A percentile compares a stretch with the other conserved stretches of the same genome.
Evolutionary conservation across 208 protist genomes (phyloP).

Genomic region (Zelonia costaricensis): DNA sequence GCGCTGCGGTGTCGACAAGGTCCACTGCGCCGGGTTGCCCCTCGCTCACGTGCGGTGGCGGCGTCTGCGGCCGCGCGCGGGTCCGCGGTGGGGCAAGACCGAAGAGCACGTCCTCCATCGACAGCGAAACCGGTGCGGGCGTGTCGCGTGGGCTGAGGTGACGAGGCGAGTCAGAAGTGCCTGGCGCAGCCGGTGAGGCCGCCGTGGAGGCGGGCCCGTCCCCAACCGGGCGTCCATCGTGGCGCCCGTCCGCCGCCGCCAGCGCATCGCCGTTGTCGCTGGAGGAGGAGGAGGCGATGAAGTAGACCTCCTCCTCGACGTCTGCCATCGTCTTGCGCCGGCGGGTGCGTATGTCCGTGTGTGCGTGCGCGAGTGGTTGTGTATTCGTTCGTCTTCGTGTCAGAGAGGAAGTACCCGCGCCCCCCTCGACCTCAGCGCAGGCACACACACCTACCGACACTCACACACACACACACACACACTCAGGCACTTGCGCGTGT

Average conservation of each 20-base stretch:
- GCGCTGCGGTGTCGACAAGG: background rate
- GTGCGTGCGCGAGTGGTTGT: no score
- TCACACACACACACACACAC: no score
- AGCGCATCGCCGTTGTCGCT: background rate
- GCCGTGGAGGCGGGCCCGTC: no score
- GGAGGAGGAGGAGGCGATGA: slow-evolving; percentile 11
- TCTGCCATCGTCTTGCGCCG: no score
- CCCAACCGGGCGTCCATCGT: background rate
- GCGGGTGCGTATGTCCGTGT: background rate
- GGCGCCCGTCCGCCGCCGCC: background rate
- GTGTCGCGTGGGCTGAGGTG: background rate
- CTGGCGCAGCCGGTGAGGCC: no score
- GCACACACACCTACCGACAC: no score
- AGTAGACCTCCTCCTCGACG: background rate
- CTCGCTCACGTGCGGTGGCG: background rate
- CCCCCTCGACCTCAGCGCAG: no score
- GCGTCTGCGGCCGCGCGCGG: background rate
- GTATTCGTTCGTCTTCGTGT: no score
- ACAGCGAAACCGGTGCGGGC: background rate
- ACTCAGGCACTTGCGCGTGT: no score
- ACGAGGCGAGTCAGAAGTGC: no score
- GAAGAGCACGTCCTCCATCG: slow-evolving; percentile 28
- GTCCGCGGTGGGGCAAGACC: slow-evolving; percentile 5
- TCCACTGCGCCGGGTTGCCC: background rate
- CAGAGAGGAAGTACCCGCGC: no score